phyloP scores from a whole-genome alignment of 2,329 filamentous ascomycete species.

The Xylariales sp. region DNA sequence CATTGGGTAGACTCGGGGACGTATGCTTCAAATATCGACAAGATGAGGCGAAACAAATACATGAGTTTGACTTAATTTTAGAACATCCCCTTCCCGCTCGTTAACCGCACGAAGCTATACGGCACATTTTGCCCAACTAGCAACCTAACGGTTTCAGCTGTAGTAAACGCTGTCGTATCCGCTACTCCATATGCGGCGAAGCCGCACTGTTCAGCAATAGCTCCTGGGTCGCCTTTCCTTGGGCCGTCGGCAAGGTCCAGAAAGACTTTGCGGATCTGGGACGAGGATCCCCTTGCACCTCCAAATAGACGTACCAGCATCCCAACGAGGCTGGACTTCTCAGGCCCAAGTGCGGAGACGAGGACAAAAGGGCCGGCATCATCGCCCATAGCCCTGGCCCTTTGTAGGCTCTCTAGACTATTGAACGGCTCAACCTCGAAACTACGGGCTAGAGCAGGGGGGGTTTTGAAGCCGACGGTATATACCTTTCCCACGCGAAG shows the following conservation, averaged over 20 bases:
- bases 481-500: slow-evolving; percentile 83
- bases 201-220: slow-evolving; percentile 77
- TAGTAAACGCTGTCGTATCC: slow-evolving; percentile 85
- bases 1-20: background rate
- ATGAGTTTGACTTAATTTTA: slow-evolving; percentile 46
- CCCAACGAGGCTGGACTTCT: slow-evolving; percentile 82
- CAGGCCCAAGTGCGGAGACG: slow-evolving; percentile 80
- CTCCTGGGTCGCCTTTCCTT: slow-evolving; percentile 74
- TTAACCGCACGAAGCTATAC: slow-evolving; percentile 86
- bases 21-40: slow-evolving; percentile 14
- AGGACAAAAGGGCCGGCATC: slow-evolving; percentile 79
- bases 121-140: slow-evolving; percentile 88
- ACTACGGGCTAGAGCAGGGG: slow-evolving; percentile 69
- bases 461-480: slow-evolving; percentile 82
- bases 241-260: slow-evolving; percentile 78
- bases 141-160: slow-evolving; percentile 81
- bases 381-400: slow-evolving; percentile 61
- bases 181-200: slow-evolving; percentile 84
- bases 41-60: background rate
- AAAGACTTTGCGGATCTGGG: slow-evolving; percentile 74
- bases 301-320: slow-evolving; percentile 81
- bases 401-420: slow-evolving; percentile 72
- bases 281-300: slow-evolving; percentile 51
- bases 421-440: slow-evolving; percentile 84
- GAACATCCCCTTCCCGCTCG: slow-evolving; percentile 64